Conservation (phyloP, 176 grass and related monocot genomes). For the Avena sativa region DNA sequence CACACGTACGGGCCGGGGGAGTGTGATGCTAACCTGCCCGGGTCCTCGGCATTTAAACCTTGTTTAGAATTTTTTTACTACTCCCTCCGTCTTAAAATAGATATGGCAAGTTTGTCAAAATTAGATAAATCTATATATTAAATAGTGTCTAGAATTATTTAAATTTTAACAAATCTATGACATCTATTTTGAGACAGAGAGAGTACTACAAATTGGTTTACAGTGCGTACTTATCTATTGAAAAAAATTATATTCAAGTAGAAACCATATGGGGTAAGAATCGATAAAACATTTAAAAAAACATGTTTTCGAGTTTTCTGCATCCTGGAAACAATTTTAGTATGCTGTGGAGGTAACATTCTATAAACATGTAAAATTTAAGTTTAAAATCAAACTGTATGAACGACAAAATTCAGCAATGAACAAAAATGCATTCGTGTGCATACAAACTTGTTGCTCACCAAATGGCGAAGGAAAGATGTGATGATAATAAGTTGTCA, state of each 20-base stretch:
- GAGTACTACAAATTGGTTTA: not conserved
- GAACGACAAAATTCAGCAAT: not conserved
- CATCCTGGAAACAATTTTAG: not conserved
- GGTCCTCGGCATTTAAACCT: not conserved
- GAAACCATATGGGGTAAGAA: not conserved
- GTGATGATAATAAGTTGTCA: too few species aligned
- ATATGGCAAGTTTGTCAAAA: too few species aligned
- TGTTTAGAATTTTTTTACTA: not conserved
- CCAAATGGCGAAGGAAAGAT: too few species aligned
- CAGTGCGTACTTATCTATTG: too few species aligned
- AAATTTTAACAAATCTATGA: too few species aligned
- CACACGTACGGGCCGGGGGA: not conserved
- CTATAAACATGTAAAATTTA: not conserved
- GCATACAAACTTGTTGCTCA: not conserved
- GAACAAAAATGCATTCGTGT: not conserved
- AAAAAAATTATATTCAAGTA: not conserved
- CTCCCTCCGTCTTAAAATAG: too few species aligned
- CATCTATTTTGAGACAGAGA: too few species aligned
- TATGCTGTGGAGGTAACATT: not conserved
- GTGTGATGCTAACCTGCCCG: not conserved
- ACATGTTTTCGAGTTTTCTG: not conserved
- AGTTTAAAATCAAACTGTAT: not conserved
- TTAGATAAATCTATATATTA: too few species aligned
- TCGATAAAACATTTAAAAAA: not conserved
- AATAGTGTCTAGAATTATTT: too few species aligned